Evolutionary conservation across 1,284 basidiomycete genomes (phyloP).

Genomic region (Cerrena zonata): DNA sequence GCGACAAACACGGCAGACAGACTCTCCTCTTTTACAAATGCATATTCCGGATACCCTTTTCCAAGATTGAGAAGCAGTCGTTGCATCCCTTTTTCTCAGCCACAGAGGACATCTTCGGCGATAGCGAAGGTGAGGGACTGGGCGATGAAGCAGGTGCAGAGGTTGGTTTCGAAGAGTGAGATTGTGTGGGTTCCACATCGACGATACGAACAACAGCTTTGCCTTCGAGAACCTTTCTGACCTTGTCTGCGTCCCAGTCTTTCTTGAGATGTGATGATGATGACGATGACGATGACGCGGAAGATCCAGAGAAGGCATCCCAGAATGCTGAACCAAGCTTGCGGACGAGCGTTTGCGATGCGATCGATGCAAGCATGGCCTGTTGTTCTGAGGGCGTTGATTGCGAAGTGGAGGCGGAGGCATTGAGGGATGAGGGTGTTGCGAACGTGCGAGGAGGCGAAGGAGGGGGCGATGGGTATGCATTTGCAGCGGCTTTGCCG

Average conservation of each 20-base stretch:
- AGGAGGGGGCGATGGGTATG: slow-evolving; percentile 27
- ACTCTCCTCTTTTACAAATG: slow-evolving; percentile 2
- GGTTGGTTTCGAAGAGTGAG: not conserved
- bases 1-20: too few relatives aligned
- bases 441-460: slow-evolving; percentile 21
- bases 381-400: slow-evolving; percentile 31
- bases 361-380: slow-evolving; percentile 58
- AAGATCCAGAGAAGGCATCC: slow-evolving; percentile 67
- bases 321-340: slow-evolving; percentile 70
- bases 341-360: slow-evolving; percentile 62
- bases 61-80: not conserved
- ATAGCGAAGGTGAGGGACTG: not conserved
- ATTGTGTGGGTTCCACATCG: slow-evolving; percentile 47
- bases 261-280: slow-evolving; percentile 19
- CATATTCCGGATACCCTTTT: slow-evolving; percentile 3
- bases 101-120: not conserved
- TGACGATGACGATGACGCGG: slow-evolving; percentile 22
- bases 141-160: not conserved
- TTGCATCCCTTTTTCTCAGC: not conserved
- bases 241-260: slow-evolving; percentile 69
- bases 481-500: slow-evolving; percentile 37
- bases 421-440: slow-evolving; percentile 10
- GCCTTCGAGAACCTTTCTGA: slow-evolving; percentile 69
- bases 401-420: slow-evolving; percentile 14
- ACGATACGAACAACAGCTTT: slow-evolving; percentile 69